Conservation (phyloP, 73 alveolate genomes). For the Halteria grandinella region DNA sequence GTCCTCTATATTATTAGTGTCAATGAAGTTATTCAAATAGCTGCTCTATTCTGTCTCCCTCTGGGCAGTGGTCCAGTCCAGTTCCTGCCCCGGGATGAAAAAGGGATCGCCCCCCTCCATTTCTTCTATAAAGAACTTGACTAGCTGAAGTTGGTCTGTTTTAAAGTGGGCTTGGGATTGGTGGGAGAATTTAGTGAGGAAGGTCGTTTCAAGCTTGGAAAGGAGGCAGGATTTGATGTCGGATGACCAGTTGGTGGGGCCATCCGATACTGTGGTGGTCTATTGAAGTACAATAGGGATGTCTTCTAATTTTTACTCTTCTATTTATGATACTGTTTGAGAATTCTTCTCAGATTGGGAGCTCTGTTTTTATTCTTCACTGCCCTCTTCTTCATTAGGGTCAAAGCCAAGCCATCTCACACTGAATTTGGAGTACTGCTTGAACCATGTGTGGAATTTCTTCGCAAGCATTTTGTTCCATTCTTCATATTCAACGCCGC, state of each 20-base stretch:
- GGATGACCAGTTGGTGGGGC: background rate
- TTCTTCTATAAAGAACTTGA: slow-evolving; percentile 16
- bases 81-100: slow-evolving; percentile 13
- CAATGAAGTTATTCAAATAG: slow-evolving; percentile 41
- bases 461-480: slow-evolving; percentile 42
- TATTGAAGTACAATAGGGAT: background rate
- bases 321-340: background rate
- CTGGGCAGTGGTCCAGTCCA: slow-evolving; percentile 10
- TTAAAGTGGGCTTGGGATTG: background rate
- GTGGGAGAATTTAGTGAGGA: background rate
- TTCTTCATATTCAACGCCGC: slow-evolving; percentile 36
- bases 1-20: slow-evolving; percentile 34
- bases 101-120: slow-evolving; percentile 31
- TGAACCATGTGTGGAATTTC: slow-evolving; percentile 22
- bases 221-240: background rate
- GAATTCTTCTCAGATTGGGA: background rate
- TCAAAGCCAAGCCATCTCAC: slow-evolving; percentile 22
- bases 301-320: background rate
- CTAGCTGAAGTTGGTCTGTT: slow-evolving; percentile 1
- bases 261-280: no score
- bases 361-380: background rate
- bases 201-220: background rate
- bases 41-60: slow-evolving; percentile 11
- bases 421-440: slow-evolving; percentile 30
- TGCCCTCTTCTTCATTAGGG: slow-evolving; percentile 10